These are phyloP conservation scores for Sequoiadendron giganteum DNA, from an alignment of 75 land plant genomes.

Conservation along the genomic window DNA sequence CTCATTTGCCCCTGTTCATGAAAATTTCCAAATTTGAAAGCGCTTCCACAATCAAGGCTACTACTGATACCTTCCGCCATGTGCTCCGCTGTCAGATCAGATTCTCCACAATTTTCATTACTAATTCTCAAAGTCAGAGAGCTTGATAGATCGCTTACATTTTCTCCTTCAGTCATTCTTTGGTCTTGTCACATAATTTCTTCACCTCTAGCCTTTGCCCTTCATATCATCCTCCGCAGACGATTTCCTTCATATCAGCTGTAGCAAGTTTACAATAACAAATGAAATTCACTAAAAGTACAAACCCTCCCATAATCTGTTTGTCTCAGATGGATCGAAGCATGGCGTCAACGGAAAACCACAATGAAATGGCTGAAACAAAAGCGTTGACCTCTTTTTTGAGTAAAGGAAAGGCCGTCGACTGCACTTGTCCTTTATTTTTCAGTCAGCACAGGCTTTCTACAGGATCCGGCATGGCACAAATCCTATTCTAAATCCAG, in stretches of 20 bases:
- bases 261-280: not conserved
- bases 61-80: not conserved
- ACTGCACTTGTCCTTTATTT: not conserved
- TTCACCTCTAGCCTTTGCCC: not conserved
- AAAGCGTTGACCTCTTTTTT: constrained; percentile 7
- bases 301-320: not conserved
- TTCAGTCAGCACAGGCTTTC: not conserved
- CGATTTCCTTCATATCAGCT: not conserved
- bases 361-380: not conserved
- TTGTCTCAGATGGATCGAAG: not conserved
- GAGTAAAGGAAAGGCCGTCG: too few species aligned
- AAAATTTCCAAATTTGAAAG: not conserved
- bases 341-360: too few species aligned
- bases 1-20: not conserved
- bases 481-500: not conserved
- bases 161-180: not conserved
- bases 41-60: not conserved
- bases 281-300: not conserved
- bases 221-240: not conserved
- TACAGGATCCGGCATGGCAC: not conserved
- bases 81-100: constrained; percentile 3
- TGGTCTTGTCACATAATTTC: not conserved
- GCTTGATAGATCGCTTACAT: not conserved
- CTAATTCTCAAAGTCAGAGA: not conserved
- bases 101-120: constrained; percentile 8